phyloP scores from a whole-genome alignment of 2,329 filamentous ascomycete species.

The Epichloe scottii region DNA sequence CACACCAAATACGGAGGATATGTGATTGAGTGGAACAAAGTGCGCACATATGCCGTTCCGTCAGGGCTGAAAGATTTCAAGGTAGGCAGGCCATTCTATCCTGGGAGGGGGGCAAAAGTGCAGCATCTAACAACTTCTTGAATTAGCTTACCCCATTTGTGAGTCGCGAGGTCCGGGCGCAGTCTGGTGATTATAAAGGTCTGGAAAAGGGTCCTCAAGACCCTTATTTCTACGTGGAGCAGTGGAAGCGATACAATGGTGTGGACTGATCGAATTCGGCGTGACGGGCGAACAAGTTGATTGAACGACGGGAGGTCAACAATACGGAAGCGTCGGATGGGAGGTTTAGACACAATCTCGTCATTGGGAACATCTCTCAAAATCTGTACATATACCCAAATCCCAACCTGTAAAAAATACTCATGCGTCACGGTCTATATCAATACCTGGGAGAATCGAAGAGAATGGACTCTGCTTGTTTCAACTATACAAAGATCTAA shows the following conservation, averaged over 20 bases:
- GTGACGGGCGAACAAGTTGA: neutral
- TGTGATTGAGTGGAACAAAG: constrained; percentile 71
- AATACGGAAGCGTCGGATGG: neutral
- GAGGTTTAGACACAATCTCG: neutral
- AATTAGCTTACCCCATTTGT: constrained; percentile 69
- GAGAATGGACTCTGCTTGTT: neutral
- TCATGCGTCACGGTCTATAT: neutral
- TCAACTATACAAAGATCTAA: neutral
- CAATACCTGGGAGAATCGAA: neutral
- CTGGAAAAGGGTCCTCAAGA: constrained; percentile 42
- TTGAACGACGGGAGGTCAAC: neutral
- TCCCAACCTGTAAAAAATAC: neutral
- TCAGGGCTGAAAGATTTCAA: constrained; percentile 52
- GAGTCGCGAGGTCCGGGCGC: constrained; percentile 41
- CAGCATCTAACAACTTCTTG: constrained; percentile 9
- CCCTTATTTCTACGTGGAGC: constrained; percentile 48
- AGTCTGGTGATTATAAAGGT: constrained; percentile 42
- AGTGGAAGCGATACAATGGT: constrained; percentile 58
- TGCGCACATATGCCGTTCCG: constrained; percentile 82
- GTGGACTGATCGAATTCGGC: constrained; percentile 30
- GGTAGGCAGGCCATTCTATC: constrained; percentile 35
- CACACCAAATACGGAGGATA: constrained; percentile 80
- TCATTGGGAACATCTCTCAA: neutral
- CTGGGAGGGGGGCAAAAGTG: too few relatives aligned
- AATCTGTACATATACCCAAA: neutral